Evolutionary conservation across 345 rosid genomes (phyloP).

Genomic region (Atalantia buxifolia): DNA sequence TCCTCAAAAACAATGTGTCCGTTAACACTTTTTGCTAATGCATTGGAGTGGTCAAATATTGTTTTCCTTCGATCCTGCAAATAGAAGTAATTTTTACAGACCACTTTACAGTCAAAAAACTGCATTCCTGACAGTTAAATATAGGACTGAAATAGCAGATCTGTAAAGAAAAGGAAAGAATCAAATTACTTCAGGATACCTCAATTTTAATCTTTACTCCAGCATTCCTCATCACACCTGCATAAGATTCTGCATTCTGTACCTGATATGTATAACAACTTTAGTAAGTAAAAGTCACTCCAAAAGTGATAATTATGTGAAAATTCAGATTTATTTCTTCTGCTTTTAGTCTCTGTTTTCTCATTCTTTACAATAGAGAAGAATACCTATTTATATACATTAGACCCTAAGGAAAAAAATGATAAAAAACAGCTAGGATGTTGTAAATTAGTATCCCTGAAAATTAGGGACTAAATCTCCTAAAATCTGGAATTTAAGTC

Average conservation of each 20-base stretch:
- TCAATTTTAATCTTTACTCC: constrained; percentile 72
- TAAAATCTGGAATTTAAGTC: no score
- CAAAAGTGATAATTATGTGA: neutral
- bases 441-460: no score
- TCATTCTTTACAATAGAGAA: no score
- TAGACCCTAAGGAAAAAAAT: no score
- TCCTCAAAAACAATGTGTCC: constrained; percentile 59
- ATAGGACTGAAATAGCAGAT: constrained; percentile 15
- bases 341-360: no score
- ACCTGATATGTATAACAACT: constrained; percentile 35
- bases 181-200: constrained; percentile 37
- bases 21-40: constrained; percentile 64
- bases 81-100: constrained; percentile 9
- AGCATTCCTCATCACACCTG: constrained; percentile 55
- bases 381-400: no score
- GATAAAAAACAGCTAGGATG: no score
- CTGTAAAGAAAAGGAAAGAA: neutral
- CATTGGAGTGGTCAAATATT: constrained; percentile 58
- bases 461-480: no score
- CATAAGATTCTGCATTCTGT: constrained; percentile 72
- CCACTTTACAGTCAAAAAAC: constrained; percentile 8
- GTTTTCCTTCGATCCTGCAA: constrained; percentile 61
- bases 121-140: constrained; percentile 1
- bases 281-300: neutral
- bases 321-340: no score